These are phyloP conservation scores for Encephalitozoon intestinalis DNA, from an alignment of 371 early-diverging fungal species.

Conservation along the genomic window DNA sequence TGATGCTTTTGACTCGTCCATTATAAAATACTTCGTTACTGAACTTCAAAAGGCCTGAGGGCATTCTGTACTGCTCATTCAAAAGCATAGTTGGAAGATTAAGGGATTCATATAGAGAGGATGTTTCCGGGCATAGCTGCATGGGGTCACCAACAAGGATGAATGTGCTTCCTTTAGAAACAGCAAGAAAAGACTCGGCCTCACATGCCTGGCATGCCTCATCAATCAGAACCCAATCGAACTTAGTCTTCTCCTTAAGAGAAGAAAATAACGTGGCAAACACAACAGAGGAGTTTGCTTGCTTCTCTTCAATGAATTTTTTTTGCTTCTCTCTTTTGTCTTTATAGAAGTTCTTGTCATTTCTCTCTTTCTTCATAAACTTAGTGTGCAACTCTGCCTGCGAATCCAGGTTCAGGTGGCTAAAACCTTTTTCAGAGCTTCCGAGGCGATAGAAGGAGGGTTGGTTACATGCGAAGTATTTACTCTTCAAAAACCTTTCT, in stretches of 20 bases:
- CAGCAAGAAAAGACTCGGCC: slow-evolving; percentile 77
- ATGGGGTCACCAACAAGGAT: slow-evolving; percentile 92
- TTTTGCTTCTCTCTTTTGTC: slow-evolving; percentile 66
- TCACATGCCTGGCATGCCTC: slow-evolving; percentile 93
- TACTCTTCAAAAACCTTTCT: slow-evolving; percentile 65
- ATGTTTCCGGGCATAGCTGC: slow-evolving; percentile 79
- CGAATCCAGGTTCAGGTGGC: slow-evolving; percentile 68
- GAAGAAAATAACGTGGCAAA: slow-evolving; percentile 61
- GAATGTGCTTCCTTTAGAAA: slow-evolving; percentile 69
- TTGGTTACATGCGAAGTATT: slow-evolving; percentile 65
- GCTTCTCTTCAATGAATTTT: slow-evolving; percentile 65
- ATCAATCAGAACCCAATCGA: slow-evolving; percentile 83
- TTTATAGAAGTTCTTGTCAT: slow-evolving; percentile 65
- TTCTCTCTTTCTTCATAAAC: slow-evolving; percentile 67
- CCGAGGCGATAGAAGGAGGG: slow-evolving; percentile 72
- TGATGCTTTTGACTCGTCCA: slow-evolving; percentile 18
- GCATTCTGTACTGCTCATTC: slow-evolving; percentile 59
- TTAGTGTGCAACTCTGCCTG: slow-evolving; percentile 63
- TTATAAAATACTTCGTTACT: slow-evolving; percentile 50
- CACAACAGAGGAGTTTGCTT: slow-evolving; percentile 64
- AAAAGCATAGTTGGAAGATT: slow-evolving; percentile 33
- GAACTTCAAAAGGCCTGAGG: slow-evolving; percentile 28
- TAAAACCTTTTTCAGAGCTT: slow-evolving; percentile 69
- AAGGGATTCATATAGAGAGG: slow-evolving; percentile 29
- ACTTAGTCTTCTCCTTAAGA: slow-evolving; percentile 64